These are phyloP conservation scores for Fusarium camptoceras DNA, from an alignment of 2,329 filamentous ascomycete genomes.

Conservation along the genomic window DNA sequence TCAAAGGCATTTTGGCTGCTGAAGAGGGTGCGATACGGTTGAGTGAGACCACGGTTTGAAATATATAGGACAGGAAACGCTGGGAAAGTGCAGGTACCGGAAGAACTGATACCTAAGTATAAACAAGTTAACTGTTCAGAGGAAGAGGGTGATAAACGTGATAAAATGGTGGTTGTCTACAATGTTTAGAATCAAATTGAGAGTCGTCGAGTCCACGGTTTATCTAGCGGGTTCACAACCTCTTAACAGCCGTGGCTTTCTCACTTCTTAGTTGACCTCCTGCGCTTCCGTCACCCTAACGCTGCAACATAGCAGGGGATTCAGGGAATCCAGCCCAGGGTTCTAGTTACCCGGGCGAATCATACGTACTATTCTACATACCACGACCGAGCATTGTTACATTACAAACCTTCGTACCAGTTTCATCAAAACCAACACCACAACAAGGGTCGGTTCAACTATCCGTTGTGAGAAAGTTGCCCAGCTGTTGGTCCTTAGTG, in stretches of 20 bases:
- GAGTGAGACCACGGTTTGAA: too few relatives aligned
- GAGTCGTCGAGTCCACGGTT: neutral
- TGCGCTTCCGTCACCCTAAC: neutral
- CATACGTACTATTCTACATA: neutral
- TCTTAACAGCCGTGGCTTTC: neutral
- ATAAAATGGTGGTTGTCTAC: neutral
- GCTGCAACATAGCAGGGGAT: neutral
- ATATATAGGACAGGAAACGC: neutral
- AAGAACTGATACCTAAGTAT: neutral
- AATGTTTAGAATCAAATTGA: too few relatives aligned
- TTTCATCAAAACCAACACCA: neutral
- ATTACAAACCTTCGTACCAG: neutral
- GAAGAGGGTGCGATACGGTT: fast-evolving
- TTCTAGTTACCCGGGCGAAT: neutral
- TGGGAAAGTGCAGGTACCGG: neutral
- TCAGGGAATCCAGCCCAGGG: neutral
- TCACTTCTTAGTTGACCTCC: neutral
- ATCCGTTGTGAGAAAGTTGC: neutral
- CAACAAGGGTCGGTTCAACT: neutral
- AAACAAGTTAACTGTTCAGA: neutral
- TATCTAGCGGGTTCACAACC: neutral
- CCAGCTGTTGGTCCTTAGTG: neutral
- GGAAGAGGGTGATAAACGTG: neutral
- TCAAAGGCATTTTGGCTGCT: neutral
- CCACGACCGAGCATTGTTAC: neutral